A percentile compares a stretch with the other conserved stretches of the same genome.
phyloP scores from a whole-genome alignment of 2,329 filamentous ascomycete genomes.

The Penicillium sp. region DNA sequence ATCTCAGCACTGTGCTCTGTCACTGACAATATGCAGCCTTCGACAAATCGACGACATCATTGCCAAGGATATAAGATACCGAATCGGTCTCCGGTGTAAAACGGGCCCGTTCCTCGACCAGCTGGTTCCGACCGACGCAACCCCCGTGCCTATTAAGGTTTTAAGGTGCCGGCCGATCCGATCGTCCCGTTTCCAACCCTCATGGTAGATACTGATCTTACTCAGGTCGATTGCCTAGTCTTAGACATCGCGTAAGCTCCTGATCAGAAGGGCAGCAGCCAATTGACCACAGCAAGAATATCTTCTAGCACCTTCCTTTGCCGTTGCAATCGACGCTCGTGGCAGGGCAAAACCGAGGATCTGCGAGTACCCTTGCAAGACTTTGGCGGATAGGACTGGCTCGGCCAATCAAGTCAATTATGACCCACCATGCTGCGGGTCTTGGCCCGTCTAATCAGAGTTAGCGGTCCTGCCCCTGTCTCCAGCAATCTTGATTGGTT shows the following conservation, averaged over 20 bases:
- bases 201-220: neutral
- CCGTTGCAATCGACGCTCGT: neutral
- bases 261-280: neutral
- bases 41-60: neutral
- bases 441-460: neutral
- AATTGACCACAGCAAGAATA: neutral
- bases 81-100: neutral
- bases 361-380: neutral
- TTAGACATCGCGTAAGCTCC: neutral
- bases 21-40: neutral
- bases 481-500: neutral
- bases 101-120: neutral
- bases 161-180: neutral
- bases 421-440: neutral
- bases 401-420: neutral
- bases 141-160: neutral
- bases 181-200: neutral
- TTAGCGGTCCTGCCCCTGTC: neutral
- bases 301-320: neutral
- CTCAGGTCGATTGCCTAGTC: neutral
- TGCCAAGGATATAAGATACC: neutral
- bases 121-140: neutral
- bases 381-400: neutral
- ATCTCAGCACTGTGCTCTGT: neutral
- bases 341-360: neutral